Conservation (phyloP, 768 basidiomycete genomes). For the Tylopilus intermedius region DNA sequence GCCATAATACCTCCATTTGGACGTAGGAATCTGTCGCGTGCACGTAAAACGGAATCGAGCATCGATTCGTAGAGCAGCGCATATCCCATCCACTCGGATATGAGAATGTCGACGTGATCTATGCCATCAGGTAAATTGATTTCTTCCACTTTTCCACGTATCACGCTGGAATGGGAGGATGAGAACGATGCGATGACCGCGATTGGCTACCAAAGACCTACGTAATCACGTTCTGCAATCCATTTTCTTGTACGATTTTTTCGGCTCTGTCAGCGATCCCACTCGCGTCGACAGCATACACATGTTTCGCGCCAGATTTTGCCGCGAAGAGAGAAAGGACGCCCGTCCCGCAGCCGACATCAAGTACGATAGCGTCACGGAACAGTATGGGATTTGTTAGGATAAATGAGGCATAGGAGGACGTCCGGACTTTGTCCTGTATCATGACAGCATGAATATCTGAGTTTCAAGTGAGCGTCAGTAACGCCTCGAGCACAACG, state of each 20-base stretch:
- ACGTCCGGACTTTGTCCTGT: slow-evolving; percentile 88
- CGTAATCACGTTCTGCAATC: slow-evolving; percentile 67
- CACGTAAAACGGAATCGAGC: slow-evolving; percentile 90
- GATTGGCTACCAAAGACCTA: slow-evolving; percentile 25
- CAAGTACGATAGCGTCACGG: slow-evolving; percentile 81
- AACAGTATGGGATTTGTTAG: slow-evolving; percentile 77
- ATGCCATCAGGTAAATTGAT: slow-evolving; percentile 69
- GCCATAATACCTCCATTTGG: slow-evolving; percentile 76
- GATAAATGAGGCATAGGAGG: slow-evolving; percentile 90
- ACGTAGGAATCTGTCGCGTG: slow-evolving; percentile 80
- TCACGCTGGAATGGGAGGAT: slow-evolving; percentile 45
- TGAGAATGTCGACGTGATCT: slow-evolving; percentile 83
- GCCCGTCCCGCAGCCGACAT: slow-evolving; percentile 95
- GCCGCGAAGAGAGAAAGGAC: slow-evolving; percentile 90
- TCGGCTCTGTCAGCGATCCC: slow-evolving; percentile 73
- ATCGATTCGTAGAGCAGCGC: slow-evolving; percentile 92
- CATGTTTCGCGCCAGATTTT: slow-evolving; percentile 80
- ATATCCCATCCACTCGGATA: slow-evolving; percentile 99
- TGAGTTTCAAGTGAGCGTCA: slow-evolving; percentile 23
- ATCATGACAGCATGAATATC: slow-evolving; percentile 98
- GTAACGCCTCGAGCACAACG: not conserved
- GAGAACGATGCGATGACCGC: not conserved
- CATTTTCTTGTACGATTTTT: slow-evolving; percentile 74
- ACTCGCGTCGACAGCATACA: slow-evolving; percentile 90
- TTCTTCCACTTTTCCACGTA: slow-evolving; percentile 88